Percentiles rank a stretch among this genome's conserved stretches.
phyloP scores from a whole-genome alignment of 495 filamentous ascomycete species.

The Geoglossum glabrum region DNA sequence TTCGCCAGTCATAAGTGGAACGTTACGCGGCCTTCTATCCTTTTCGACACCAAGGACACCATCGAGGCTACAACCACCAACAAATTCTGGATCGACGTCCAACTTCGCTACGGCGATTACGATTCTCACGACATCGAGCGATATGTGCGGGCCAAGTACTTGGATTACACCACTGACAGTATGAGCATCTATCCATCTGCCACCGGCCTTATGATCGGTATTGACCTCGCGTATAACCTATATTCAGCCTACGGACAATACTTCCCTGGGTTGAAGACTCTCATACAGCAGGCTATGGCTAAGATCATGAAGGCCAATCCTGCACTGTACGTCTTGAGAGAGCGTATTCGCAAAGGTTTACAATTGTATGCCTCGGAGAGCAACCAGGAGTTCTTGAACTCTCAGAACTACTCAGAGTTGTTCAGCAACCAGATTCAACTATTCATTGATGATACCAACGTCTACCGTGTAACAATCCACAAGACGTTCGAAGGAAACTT shows the following conservation, averaged over 20 bases:
- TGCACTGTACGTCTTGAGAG: conserved; percentile 84
- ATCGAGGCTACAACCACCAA: conserved; percentile 92
- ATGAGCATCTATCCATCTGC: conserved; percentile 98
- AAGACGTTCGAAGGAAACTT: conserved; percentile 99
- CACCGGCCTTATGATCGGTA: conserved; percentile 94
- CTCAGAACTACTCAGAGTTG: conserved; percentile 96
- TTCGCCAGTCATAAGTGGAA: conserved; percentile 99
- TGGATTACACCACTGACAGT: conserved; percentile 97
- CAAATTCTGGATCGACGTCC: conserved; percentile 99
- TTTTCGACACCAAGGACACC: conserved; percentile 92
- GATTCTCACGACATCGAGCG: conserved; percentile 98
- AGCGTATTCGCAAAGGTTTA: conserved; percentile 96
- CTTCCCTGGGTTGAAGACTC: conserved; percentile 93
- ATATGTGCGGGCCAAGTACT: conserved; percentile 93
- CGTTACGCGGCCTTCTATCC: conserved; percentile 74
- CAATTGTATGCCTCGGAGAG: conserved; percentile 97
- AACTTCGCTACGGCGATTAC: conserved; percentile 95
- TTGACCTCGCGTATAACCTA: conserved; percentile 95
- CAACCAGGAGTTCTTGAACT: conserved; percentile 98
- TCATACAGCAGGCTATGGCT: conserved; percentile 94
- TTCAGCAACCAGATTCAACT: conserved; percentile 99
- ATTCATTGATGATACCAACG: conserved; percentile 99
- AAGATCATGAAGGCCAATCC: conserved; percentile 99
- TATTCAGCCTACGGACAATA: conserved; percentile 97
- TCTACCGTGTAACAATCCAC: conserved; percentile 98